Percentiles rank a stretch among this genome's conserved stretches.
These are phyloP conservation scores for Mikania micrantha DNA, from an alignment of 129 eudicot species.

Conservation along the genomic window DNA sequence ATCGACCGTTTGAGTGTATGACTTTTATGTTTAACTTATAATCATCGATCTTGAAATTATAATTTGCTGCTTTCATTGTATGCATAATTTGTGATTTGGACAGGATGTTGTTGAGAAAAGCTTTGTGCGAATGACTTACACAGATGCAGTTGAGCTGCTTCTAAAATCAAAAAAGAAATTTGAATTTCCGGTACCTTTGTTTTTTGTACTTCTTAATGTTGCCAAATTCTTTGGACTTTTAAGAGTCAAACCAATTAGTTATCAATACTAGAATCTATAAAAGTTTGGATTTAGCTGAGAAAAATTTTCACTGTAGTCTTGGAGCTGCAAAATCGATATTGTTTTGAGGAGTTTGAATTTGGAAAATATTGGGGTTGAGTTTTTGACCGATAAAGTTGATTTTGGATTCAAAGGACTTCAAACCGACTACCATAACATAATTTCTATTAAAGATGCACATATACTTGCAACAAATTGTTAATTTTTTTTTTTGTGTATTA, in stretches of 20 bases:
- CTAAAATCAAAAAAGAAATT: constrained; percentile 77
- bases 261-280: not conserved
- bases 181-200: constrained; percentile 67
- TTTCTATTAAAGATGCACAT: not conserved
- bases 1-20: constrained; percentile 71
- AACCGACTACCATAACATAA: not conserved
- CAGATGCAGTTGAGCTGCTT: constrained; percentile 87
- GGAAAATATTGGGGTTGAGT: not conserved
- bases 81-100: constrained; percentile 16
- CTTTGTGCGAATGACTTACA: constrained; percentile 77
- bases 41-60: not conserved
- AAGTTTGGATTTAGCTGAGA: not conserved
- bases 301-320: too few species aligned
- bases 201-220: not conserved
- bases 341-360: not conserved
- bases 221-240: not conserved
- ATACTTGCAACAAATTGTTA: not conserved
- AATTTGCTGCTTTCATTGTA: not conserved
- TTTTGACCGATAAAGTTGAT: not conserved
- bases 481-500: not conserved
- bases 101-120: constrained; percentile 91
- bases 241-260: not conserved
- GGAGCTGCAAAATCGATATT: not conserved
- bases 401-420: not conserved
- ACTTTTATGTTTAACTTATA: constrained; percentile 12